phyloP scores from a whole-genome alignment of 768 basidiomycete species.

The Dioszegia aurantiaca region DNA sequence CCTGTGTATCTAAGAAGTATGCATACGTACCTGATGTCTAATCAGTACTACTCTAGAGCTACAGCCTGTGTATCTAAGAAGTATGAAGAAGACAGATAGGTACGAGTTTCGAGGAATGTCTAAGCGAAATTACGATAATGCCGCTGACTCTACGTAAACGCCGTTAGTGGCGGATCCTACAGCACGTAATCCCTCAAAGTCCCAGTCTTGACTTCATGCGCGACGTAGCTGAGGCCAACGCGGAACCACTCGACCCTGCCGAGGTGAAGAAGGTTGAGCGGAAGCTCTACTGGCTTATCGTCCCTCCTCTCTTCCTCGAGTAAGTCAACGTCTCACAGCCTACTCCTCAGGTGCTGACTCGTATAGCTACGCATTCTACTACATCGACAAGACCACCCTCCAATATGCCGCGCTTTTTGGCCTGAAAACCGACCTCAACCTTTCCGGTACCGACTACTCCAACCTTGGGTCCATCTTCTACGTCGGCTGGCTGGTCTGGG shows the following conservation, averaged over 20 bases:
- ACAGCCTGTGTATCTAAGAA: too few relatives aligned
- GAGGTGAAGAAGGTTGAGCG: constrained; percentile 37
- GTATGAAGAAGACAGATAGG: too few relatives aligned
- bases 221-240: constrained; percentile 34
- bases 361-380: constrained; percentile 38
- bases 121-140: too few relatives aligned
- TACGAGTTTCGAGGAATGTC: too few relatives aligned
- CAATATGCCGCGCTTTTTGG: constrained; percentile 46
- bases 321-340: background rate
- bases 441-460: constrained; percentile 52
- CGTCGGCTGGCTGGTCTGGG: constrained; percentile 55
- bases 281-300: constrained; percentile 41
- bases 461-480: constrained; percentile 45
- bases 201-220: constrained; percentile 35
- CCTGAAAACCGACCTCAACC: constrained; percentile 52
- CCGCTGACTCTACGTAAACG: too few relatives aligned
- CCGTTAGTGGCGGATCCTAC: too few relatives aligned
- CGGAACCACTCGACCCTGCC: constrained; percentile 27
- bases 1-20: too few relatives aligned
- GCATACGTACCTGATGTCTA: too few relatives aligned
- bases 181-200: constrained; percentile 32
- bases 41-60: too few relatives aligned
- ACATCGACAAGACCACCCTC: constrained; percentile 37
- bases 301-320: constrained; percentile 35
- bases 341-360: background rate